Evolutionary conservation across 345 rosid genomes (phyloP).

Genomic region (Salix suchowensis): DNA sequence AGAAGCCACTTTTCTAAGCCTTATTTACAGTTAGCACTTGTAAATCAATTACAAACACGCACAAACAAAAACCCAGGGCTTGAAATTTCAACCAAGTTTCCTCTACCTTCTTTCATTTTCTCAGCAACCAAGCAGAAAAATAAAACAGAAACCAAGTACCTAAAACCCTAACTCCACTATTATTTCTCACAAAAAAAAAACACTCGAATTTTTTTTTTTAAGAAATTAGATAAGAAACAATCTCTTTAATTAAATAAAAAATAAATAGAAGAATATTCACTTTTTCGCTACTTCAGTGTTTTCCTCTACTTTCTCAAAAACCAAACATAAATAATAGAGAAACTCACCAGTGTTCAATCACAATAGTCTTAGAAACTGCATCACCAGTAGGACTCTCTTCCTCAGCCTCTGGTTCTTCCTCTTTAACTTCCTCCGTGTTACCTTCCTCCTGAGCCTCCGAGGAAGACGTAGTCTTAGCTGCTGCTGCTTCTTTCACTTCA

Average conservation of each 20-base stretch:
- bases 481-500: conserved; percentile 15
- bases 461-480: background rate
- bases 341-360: conserved; percentile 61
- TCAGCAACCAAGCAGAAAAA: background rate
- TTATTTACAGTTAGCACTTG: too few relatives aligned
- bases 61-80: background rate
- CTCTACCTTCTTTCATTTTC: background rate
- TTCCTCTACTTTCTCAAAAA: background rate
- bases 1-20: background rate
- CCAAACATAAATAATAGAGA: background rate
- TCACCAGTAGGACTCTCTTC: conserved; percentile 5
- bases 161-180: background rate
- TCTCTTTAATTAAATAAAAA: background rate
- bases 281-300: background rate
- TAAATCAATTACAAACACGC: background rate
- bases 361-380: conserved; percentile 35
- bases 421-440: background rate
- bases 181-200: too few relatives aligned
- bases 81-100: background rate
- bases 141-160: background rate
- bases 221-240: too few relatives aligned
- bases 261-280: background rate
- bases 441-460: background rate
- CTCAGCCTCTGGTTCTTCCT: background rate
- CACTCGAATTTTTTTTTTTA: too few relatives aligned